Evolutionary conservation across 768 basidiomycete genomes (phyloP).

Genomic region (Leccinellum rugosiceps): DNA sequence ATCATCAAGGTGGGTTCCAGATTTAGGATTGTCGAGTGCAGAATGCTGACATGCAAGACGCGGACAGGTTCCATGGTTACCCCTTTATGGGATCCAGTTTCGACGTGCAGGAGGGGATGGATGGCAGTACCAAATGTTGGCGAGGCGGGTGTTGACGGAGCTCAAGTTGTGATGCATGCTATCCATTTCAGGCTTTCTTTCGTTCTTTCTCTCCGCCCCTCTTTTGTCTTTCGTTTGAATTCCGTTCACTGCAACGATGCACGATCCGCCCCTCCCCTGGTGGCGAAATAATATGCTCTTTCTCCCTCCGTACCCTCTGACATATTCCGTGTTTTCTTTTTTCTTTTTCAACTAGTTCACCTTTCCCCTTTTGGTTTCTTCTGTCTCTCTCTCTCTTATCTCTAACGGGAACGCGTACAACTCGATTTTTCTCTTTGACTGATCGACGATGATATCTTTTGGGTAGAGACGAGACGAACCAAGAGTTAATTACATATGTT

Average conservation of each 20-base stretch:
- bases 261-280: background rate
- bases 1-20: constrained; percentile 82
- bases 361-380: background rate
- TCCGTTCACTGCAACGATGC: background rate
- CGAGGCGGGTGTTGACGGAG: constrained; percentile 81
- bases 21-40: background rate
- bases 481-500: background rate
- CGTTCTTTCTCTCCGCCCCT: background rate
- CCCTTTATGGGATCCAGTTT: constrained; percentile 94
- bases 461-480: background rate
- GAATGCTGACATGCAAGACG: constrained; percentile 2
- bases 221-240: background rate
- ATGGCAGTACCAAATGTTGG: constrained; percentile 98
- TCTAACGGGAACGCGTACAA: background rate
- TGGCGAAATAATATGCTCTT: background rate
- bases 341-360: background rate
- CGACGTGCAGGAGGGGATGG: constrained; percentile 85
- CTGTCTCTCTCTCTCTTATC: background rate
- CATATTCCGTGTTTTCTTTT: background rate
- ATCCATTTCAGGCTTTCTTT: background rate
- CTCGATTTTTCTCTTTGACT: background rate
- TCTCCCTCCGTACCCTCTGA: background rate
- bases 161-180: constrained; percentile 62
- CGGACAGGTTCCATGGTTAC: constrained; percentile 83
- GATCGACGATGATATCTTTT: background rate